Evolutionary conservation across 1,284 basidiomycete species (phyloP).

Genomic region (Amylostereum areolatum): DNA sequence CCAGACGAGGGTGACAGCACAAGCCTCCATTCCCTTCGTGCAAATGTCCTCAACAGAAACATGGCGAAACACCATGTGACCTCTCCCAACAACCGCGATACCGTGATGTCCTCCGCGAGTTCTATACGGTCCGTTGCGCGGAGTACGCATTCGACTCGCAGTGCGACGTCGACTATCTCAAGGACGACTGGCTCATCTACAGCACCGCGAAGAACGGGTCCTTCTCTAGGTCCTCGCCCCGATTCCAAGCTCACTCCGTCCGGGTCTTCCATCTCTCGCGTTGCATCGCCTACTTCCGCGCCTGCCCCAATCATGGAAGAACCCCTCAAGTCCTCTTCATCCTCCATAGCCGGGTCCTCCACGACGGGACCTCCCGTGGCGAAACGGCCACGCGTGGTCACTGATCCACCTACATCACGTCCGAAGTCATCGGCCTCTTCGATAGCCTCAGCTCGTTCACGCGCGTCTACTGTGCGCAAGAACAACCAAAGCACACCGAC

Average conservation of each 20-base stretch:
- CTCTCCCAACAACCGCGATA: slow-evolving; percentile 9
- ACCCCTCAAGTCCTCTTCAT: slow-evolving; percentile 9
- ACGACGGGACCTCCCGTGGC: slow-evolving; percentile 5
- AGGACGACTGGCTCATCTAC: slow-evolving; percentile 17
- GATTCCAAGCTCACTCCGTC: slow-evolving; percentile 62
- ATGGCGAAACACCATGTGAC: slow-evolving; percentile 20
- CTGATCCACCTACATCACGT: slow-evolving; percentile 17
- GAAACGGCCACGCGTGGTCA: slow-evolving; percentile 6
- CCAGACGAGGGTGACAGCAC: slow-evolving; percentile 34
- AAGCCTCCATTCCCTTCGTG: slow-evolving; percentile 49
- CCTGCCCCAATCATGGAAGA: slow-evolving; percentile 16
- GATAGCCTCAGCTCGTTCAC: slow-evolving; percentile 26
- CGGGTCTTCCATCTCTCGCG: slow-evolving; percentile 14
- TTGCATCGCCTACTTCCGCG: slow-evolving; percentile 16
- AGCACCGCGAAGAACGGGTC: slow-evolving; percentile 18
- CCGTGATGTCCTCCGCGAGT: slow-evolving; percentile 24
- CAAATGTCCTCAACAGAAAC: slow-evolving; percentile 51
- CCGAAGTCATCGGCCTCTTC: slow-evolving; percentile 13
- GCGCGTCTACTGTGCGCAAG: slow-evolving; percentile 34
- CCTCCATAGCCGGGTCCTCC: slow-evolving; percentile 9
- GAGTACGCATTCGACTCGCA: slow-evolving; percentile 31
- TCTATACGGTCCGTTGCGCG: slow-evolving; percentile 43
- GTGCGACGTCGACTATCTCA: slow-evolving; percentile 13
- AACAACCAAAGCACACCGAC: slow-evolving; percentile 9
- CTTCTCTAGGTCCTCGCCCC: slow-evolving; percentile 34